Evolutionary conservation across 192 early-diverging fungal genomes (phyloP), one percentile per base, ranked within the genome.

Genomic region (Cladochytrium replicatum): DNA sequence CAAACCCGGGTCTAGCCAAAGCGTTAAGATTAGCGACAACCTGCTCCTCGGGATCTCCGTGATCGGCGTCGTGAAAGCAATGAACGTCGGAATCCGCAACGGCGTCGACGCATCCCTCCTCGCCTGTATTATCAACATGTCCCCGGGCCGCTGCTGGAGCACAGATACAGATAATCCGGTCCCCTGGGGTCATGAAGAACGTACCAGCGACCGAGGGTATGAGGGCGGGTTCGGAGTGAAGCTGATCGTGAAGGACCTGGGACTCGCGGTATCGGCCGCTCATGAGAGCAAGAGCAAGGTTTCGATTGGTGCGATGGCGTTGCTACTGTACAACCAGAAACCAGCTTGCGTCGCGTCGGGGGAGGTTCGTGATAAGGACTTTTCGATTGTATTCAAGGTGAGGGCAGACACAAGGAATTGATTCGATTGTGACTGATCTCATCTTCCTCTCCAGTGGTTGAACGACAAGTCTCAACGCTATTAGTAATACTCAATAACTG

Each of bases 21-120:
- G 85, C 0, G 91, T 89, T 43, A 98, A 98, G 62, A 91, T 98
- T 41, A 91, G 89, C 72, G 95, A 98, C 73, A 98, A 98, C 61
- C 86, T 95, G 82, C 60, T 98, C 24, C 70, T 97, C 22, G 94
- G 87, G 6, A 87, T 92, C 52, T 82, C 83, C 17, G 95, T 98
- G 94, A 74, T 94, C 28, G 94, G 84, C 17, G 82, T 84, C 0
- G 73, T 84, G 0, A 92, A 98, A 70, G 78, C 94, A 5, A 86
- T 98, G 83, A 86, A 87, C 55, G 75, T 98, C 6, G 94, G 94
- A 17, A 67, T 83, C 15, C 64, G 80, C 34, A 69, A 91, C 43
- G 92, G 92, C 21, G 85, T 98, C 66, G 88, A 93, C 52, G 81
- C 94, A 5, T 71, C 74, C 9, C 68, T 93, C 4, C 67, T 98